Percentiles rank a stretch among this genome's conserved stretches.
Evolutionary conservation across 2,329 filamentous ascomycete genomes (phyloP).

Genomic region (Penicillium janthinellum): DNA sequence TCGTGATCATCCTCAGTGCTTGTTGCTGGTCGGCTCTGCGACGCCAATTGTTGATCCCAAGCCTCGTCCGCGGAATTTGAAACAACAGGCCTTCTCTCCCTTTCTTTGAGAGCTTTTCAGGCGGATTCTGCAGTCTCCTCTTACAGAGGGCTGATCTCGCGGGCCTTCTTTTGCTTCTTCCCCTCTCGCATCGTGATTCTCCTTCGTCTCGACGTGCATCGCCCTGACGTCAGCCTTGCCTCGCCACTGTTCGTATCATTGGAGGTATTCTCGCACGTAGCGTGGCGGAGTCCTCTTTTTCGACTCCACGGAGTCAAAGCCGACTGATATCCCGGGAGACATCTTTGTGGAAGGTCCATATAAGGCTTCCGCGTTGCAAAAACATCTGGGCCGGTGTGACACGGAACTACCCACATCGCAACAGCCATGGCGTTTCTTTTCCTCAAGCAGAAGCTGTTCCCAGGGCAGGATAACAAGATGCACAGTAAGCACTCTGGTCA

Average conservation of each 20-base stretch:
- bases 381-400: background rate
- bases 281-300: background rate
- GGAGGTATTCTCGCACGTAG: background rate
- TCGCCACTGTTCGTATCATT: slow-evolving; percentile 1
- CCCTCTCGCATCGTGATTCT: background rate
- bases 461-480: slow-evolving; percentile 24
- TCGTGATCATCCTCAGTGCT: background rate
- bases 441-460: slow-evolving; percentile 42
- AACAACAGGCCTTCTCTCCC: background rate
- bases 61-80: background rate
- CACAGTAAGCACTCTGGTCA: slow-evolving; percentile 9
- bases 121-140: background rate
- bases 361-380: background rate
- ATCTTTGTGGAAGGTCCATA: background rate
- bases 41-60: background rate
- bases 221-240: slow-evolving; percentile 4
- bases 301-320: background rate
- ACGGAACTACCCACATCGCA: background rate
- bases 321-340: background rate
- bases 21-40: background rate
- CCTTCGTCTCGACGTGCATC: background rate
- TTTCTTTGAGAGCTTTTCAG: background rate
- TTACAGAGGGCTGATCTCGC: background rate
- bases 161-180: background rate
- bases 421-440: slow-evolving; percentile 42